Evolutionary conservation across 331 rosid species (phyloP), one percentile per base, ranked within the genome.

Genomic region (Prunus yedoensis): DNA sequence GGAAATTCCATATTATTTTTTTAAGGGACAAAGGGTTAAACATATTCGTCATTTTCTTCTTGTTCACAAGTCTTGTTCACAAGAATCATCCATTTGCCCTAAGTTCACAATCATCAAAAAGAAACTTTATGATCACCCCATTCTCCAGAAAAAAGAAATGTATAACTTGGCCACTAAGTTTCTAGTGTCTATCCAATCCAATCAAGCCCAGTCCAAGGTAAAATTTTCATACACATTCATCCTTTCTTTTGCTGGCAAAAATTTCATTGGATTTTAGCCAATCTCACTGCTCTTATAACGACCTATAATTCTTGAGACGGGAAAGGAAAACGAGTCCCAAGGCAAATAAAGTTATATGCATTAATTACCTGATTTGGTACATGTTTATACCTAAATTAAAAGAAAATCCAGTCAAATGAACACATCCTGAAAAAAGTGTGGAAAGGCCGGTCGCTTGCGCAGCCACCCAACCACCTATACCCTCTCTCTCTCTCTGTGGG

Each of bases 381-480:
- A 5, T 16, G 0, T 18, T 70, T 70, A 4, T 25, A 10, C 3
- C 16, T 62, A 1, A 62, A 14, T 1, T 5, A 32, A 32, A 30
- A 30, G 35, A 4, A 30, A 32, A 10, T 38, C 28, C 2, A 13
- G 70, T 47, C 38, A 51, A 75, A 75, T 41, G 50, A 75, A 6
- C 28, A 27, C 43, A 23, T 25, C 77, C 66, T 61, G 18, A 58
- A 58, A 45, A 56, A 57, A 15, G 68, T 30, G 50, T 68, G 20
- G 23, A 58, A 53, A 56, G 23, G 17, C 60, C 70, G 70, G 51
- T n/a, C 28, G 47, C 74, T 76, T 57, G 68, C 30, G 18, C 21
- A 43, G 21, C 69, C 69, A 46, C 52, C 74, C 49, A 56, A 8
- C 25, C 32, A 25, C n/a, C 57, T 3, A 28, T 28, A 28, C 38